Evolutionary conservation across 495 filamentous ascomycete species (phyloP), one percentile per base, ranked within the genome.

Genomic region (Clavariopsis aquatica): DNA sequence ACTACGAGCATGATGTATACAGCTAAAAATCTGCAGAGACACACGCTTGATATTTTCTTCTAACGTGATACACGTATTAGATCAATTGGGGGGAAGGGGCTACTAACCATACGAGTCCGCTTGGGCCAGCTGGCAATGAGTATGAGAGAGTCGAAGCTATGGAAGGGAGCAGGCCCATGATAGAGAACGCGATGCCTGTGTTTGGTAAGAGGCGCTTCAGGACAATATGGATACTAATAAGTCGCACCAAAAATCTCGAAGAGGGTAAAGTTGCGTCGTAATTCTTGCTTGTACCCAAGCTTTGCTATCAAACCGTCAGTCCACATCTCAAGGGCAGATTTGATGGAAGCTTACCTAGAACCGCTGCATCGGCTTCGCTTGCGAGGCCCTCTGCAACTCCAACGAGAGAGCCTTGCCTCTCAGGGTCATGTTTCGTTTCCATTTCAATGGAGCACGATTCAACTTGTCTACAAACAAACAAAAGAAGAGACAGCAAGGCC

Each of bases 101-200:
- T 12, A 53, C 65, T 27, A 66, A 82, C 82, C 87, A 90, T 65
- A 88, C 84, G 81, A 90, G 87, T 7, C 86, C 87, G 1, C 81
- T 85, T 0, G 87, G 87, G 1, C 87, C 87, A 28, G 87, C 83
- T 6, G 87, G 85, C 52, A 89, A 78, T 1, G 84, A 86, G 65
- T 87, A 90, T 1, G 84, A 71, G 23, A 90, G 73, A 0, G 85
- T 88, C 13, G 82, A 83, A 2, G 87, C 85, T 65, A 90, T 89
- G 1, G 86, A 89, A 0, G 86, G 86, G n/a, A 90, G 74, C 10
- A 90, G 75, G 9, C 86, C 86, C 85, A 90, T 90, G 60, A 90
- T 90, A 66, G 81, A 84, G 66, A 90, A 90, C 0, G 86, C 86
- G 57, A 90, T 86, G 22, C 85, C 71, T 73, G 22, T 9, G 10